Conservation (phyloP, 352 stramenopile species). For the Salisapilia sapeloensis region DNA sequence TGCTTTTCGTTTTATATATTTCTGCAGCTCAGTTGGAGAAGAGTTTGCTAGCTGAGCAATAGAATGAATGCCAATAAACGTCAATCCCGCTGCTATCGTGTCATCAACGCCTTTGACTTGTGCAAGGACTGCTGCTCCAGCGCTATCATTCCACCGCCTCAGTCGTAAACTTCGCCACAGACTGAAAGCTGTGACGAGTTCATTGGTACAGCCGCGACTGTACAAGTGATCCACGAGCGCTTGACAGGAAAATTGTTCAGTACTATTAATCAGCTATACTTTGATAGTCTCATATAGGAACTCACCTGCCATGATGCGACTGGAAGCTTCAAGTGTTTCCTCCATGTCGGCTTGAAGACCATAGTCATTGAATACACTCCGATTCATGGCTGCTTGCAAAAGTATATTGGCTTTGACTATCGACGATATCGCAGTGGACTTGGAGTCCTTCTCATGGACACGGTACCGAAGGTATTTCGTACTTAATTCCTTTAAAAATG, state of each 20-base stretch:
- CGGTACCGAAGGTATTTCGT: slow-evolving; percentile 5
- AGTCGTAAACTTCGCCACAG: slow-evolving; percentile 10
- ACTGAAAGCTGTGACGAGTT: slow-evolving; percentile 4
- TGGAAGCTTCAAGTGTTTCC: slow-evolving; percentile 3
- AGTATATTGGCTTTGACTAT: slow-evolving; percentile 16
- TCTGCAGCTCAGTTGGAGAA: slow-evolving; percentile 3
- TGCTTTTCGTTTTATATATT: slow-evolving; percentile 4
- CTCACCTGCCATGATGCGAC: slow-evolving; percentile 13
- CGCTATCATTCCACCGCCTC: slow-evolving; percentile 10
- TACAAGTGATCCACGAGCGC: slow-evolving; percentile 7
- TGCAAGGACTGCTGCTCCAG: slow-evolving; percentile 3
- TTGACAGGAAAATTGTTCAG: slow-evolving; percentile 1
- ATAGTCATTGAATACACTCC: slow-evolving; percentile 1
- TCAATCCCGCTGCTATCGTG: slow-evolving; percentile 5
- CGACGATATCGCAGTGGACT: slow-evolving; percentile 2
- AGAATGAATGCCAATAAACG: slow-evolving; percentile 11
- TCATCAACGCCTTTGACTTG: slow-evolving; percentile 7
- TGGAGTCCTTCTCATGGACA: slow-evolving; percentile 1
- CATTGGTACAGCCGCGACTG: slow-evolving; percentile 3
- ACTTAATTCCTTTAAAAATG: slow-evolving; percentile 9
- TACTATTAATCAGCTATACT: neutral
- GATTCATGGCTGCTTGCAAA: slow-evolving; percentile 14
- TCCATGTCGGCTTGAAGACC: slow-evolving; percentile 7
- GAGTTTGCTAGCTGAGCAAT: slow-evolving; percentile 10
- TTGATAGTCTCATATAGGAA: neutral